Evolutionary conservation across 2,329 filamentous ascomycete genomes (phyloP).

Genomic region (Xylariaceae sp.): DNA sequence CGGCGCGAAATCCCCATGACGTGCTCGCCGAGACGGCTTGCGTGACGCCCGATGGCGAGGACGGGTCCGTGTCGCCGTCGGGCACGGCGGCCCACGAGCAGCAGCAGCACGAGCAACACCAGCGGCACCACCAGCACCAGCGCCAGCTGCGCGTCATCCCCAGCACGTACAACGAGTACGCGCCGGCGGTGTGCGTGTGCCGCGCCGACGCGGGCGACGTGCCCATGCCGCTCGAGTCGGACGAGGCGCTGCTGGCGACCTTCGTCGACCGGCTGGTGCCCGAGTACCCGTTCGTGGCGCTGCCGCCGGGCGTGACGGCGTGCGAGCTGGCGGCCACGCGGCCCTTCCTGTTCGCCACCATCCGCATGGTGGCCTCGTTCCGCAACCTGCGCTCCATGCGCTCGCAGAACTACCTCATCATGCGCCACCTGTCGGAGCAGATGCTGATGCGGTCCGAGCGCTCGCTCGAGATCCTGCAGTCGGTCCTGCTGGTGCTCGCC

Average conservation of each 20-base stretch:
- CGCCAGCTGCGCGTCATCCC: slow-evolving; percentile 28
- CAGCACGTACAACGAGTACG: slow-evolving; percentile 36
- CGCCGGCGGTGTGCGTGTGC: slow-evolving; percentile 40
- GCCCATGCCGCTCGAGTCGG: slow-evolving; percentile 34
- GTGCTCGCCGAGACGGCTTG: slow-evolving; percentile 6
- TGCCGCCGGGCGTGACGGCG: slow-evolving; percentile 30
- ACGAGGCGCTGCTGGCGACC: slow-evolving; percentile 36
- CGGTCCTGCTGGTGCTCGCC: slow-evolving; percentile 39
- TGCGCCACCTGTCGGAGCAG: slow-evolving; percentile 38
- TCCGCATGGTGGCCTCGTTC: slow-evolving; percentile 43
- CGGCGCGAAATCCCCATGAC: slow-evolving; percentile 7
- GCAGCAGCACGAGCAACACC: too few species aligned
- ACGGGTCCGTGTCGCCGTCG: slow-evolving; percentile 7
- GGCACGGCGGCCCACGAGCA: slow-evolving; percentile 1
- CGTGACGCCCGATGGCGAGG: slow-evolving; percentile 5
- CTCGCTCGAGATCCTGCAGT: slow-evolving; percentile 42
- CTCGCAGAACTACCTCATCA: slow-evolving; percentile 41
- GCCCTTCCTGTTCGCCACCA: slow-evolving; percentile 42
- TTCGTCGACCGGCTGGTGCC: slow-evolving; percentile 37
- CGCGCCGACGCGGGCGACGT: slow-evolving; percentile 32
- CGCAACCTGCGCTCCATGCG: slow-evolving; percentile 39
- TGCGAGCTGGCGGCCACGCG: slow-evolving; percentile 29
- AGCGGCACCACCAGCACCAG: too few species aligned
- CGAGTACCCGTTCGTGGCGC: slow-evolving; percentile 39
- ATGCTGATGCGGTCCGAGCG: slow-evolving; percentile 42